A percentile compares a stretch with the other conserved stretches of the same genome.
These are phyloP conservation scores for Leccinum insolens DNA, from an alignment of 1,284 basidiomycete species.

Conservation along the genomic window DNA sequence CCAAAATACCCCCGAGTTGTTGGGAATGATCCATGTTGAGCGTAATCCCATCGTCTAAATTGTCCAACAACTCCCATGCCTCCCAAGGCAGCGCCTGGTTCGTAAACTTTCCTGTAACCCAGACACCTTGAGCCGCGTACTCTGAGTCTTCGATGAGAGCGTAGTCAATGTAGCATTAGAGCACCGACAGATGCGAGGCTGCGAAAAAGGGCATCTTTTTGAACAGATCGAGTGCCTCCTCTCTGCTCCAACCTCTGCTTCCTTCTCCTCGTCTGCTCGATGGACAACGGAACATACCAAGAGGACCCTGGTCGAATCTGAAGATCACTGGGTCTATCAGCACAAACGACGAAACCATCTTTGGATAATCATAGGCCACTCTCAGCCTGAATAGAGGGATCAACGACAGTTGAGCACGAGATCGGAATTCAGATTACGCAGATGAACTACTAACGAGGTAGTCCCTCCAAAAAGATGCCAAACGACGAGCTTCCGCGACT, in stretches of 20 bases:
- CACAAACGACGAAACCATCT: slow-evolving; percentile 72
- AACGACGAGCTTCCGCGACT: slow-evolving; percentile 55
- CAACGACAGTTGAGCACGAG: background rate
- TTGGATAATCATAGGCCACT: slow-evolving; percentile 64
- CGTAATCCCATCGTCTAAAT: slow-evolving; percentile 50
- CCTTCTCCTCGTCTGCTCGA: background rate
- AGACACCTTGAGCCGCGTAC: slow-evolving; percentile 62
- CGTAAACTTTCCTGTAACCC: slow-evolving; percentile 59
- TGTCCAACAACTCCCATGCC: slow-evolving; percentile 45
- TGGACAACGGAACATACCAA: slow-evolving; percentile 40
- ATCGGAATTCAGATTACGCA: background rate
- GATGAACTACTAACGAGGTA: slow-evolving; percentile 53
- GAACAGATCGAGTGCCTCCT: slow-evolving; percentile 62
- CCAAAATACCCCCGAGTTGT: slow-evolving; percentile 36
- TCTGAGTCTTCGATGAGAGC: slow-evolving; percentile 46
- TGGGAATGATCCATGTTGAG: slow-evolving; percentile 64
- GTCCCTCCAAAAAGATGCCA: slow-evolving; percentile 87
- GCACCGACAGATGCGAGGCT: slow-evolving; percentile 71
- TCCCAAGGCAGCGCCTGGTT: slow-evolving; percentile 46
- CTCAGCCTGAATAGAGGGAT: slow-evolving; percentile 44
- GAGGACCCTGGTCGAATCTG: slow-evolving; percentile 38
- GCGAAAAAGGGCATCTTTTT: slow-evolving; percentile 68
- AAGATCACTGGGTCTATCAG: slow-evolving; percentile 81
- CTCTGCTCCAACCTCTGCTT: slow-evolving; percentile 39
- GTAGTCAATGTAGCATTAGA: slow-evolving; percentile 70